Base-by-base conservation (phyloP, 345 rosid species). In the Eucalyptus pauciflora region DNA sequence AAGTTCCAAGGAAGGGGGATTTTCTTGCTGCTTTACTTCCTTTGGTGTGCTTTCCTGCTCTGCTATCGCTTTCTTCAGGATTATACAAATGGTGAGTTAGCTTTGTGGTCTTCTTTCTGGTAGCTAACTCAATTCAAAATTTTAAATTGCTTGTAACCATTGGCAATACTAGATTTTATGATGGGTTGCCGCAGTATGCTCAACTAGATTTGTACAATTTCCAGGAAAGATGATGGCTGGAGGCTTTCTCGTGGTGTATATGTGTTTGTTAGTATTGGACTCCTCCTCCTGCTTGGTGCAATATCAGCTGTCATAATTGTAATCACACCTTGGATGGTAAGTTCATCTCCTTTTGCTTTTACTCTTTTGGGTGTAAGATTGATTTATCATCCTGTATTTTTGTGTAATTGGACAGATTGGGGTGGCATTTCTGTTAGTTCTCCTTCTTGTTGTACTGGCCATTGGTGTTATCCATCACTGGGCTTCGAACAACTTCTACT, bases 151-250 rank as follows among this genome's bases (percentile, higher is more conserved):
- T 76, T 20, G 83, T 76, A 76, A 76, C 83, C 83, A 20, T 43
- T 76, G 22, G 83, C 46, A 11, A 71, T 37, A 76, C 83, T 76
- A 45, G 83, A 37, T 76, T 76, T 76, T 45, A 71, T 37, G 48
- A 76, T 76, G 83, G 46, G 83, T 20, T 37, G 83, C 60, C 0
- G 29, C 15, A 45, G 46, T 50, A 20, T 86, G 37, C 46, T 86
- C 29, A 71, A 37, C 27, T 37, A 76, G 83, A 37, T 76, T 76
- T 33, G 29, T 86, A 51, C 54, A 51, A 51, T 41, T 79, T 79
- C 79, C 97, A 97, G 99, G 99, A 98, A 96, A 93, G 99, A 98
- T 88, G 99, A 98, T 90, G 93, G 91, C 92, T 98, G 99, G 99
- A 98, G 93, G 91, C 94, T 98, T 87, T 98, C 99, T 90, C 96